phyloP scores from a whole-genome alignment of 1,284 basidiomycete species.

The Heterobasidion irregulare region DNA sequence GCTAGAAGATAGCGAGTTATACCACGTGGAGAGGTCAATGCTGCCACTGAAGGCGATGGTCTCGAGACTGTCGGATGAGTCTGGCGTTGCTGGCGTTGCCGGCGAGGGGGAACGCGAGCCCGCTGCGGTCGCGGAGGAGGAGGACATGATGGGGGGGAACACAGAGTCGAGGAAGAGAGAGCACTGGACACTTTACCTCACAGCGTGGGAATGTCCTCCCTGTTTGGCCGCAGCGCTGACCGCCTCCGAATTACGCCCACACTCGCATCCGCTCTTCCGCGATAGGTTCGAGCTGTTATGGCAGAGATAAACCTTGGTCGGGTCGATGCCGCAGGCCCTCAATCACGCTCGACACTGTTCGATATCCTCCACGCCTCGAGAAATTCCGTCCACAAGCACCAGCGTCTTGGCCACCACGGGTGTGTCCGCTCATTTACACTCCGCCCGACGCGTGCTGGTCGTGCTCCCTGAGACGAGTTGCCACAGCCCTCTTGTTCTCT shows the following conservation, averaged over 20 bases:
- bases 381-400: no score
- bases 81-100: slow-evolving; percentile 62
- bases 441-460: neutral
- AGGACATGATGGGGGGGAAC: slow-evolving; percentile 32
- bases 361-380: no score
- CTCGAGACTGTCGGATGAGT: slow-evolving; percentile 44
- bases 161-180: slow-evolving; percentile 7
- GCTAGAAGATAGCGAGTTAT: slow-evolving; percentile 34
- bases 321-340: no score
- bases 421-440: neutral
- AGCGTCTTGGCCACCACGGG: no score
- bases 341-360: no score
- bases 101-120: slow-evolving; percentile 66
- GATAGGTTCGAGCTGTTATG: no score
- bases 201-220: neutral
- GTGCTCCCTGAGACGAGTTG: neutral
- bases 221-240: neutral
- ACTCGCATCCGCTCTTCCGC: no score
- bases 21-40: slow-evolving; percentile 52
- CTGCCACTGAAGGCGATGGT: slow-evolving; percentile 39
- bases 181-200: neutral
- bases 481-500: neutral
- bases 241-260: no score
- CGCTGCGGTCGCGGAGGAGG: slow-evolving; percentile 45
- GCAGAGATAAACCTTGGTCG: no score